phyloP scores from a whole-genome alignment of 2,329 filamentous ascomycete species.

The Diaporthe sp. region DNA sequence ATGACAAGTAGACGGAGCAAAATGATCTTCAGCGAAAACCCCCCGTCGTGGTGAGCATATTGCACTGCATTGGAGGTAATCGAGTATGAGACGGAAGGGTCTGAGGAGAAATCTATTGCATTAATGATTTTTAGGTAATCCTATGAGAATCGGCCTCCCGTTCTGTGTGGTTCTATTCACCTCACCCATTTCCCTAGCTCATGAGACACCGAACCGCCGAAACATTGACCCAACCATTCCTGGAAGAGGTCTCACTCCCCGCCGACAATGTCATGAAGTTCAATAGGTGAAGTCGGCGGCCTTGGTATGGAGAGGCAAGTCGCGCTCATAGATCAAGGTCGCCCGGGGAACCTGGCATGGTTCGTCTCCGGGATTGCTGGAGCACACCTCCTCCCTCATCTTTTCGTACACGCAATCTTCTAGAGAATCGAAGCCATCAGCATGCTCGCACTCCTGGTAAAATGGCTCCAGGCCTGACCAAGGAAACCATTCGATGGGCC shows the following conservation, averaged over 20 bases:
- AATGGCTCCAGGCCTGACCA: background rate
- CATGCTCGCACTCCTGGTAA: background rate
- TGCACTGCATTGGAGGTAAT: background rate
- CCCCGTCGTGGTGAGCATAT: background rate
- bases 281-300: background rate
- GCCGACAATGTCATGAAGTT: background rate
- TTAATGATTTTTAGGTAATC: conserved; percentile 13
- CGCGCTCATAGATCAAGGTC: background rate
- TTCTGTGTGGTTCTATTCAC: background rate
- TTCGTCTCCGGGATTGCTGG: background rate
- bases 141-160: background rate
- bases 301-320: background rate
- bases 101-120: background rate
- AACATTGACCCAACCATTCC: background rate
- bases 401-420: background rate
- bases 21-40: background rate
- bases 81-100: background rate
- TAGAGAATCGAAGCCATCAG: background rate
- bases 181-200: background rate
- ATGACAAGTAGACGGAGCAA: background rate
- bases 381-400: background rate
- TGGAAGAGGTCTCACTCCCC: background rate
- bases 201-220: background rate
- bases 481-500: background rate
- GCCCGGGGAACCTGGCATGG: background rate